A percentile compares a stretch with the other conserved stretches of the same genome.
These are phyloP conservation scores for Cladosporium sp. DNA, from an alignment of 2,329 filamentous ascomycete genomes.

Conservation along the genomic window DNA sequence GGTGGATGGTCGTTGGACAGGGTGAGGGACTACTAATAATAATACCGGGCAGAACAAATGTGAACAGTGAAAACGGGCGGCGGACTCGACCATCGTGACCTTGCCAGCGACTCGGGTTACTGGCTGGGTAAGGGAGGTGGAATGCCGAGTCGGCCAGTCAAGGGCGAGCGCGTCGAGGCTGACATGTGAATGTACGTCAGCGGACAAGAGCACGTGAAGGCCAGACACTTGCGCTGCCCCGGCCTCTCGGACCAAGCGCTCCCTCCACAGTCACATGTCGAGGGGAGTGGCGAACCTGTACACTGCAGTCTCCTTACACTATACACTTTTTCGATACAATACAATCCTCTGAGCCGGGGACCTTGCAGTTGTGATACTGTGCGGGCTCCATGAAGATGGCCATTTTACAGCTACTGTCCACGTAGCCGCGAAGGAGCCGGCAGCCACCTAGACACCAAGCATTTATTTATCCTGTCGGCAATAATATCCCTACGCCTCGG, in stretches of 20 bases:
- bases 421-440: background rate
- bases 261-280: background rate
- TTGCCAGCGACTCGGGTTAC: background rate
- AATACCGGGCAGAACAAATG: background rate
- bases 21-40: background rate
- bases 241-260: background rate
- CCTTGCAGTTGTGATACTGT: background rate
- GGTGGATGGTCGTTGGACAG: background rate
- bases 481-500: background rate
- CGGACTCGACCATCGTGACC: constrained; percentile 17
- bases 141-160: constrained; percentile 14
- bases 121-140: background rate
- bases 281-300: background rate
- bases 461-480: constrained; percentile 1
- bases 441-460: background rate
- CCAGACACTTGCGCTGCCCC: background rate
- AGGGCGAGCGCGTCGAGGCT: constrained; percentile 5
- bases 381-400: background rate
- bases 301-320: background rate
- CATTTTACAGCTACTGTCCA: background rate
- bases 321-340: background rate
- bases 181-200: constrained; percentile 16
- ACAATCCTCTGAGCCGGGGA: background rate
- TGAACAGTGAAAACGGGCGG: constrained; percentile 3
- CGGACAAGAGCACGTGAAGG: constrained; percentile 3